A percentile compares a stretch with the other conserved stretches of the same genome.
phyloP scores from a whole-genome alignment of 148 eudicot genomes.

The Hydrangea macrophylla region DNA sequence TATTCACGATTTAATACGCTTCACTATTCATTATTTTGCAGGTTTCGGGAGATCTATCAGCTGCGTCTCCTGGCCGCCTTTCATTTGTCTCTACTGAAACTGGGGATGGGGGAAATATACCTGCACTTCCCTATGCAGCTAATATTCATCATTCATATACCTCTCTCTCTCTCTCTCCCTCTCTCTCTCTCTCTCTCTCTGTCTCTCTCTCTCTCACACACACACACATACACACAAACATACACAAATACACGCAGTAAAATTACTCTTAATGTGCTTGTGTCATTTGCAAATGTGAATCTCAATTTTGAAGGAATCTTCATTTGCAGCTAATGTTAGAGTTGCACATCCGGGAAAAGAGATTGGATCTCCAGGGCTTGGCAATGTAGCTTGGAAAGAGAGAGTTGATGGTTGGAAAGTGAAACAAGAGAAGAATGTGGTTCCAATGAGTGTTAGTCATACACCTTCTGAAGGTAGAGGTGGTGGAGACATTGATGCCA shows the following conservation, averaged over 20 bases:
- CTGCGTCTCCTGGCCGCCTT: conserved; percentile 38
- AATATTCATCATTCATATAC: no score
- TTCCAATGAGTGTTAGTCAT: conserved; percentile 43
- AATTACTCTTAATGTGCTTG: neutral
- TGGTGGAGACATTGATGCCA: conserved; percentile 41
- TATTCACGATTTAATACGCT: no score
- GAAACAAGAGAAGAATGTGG: conserved; percentile 41
- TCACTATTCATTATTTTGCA: no score
- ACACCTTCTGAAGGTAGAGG: conserved; percentile 53
- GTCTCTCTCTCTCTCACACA: neutral
- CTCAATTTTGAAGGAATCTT: neutral
- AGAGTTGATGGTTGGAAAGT: conserved; percentile 48
- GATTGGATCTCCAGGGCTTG: conserved; percentile 45
- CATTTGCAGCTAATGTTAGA: conserved; percentile 38
- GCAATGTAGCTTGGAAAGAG: conserved; percentile 53
- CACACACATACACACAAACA: no score
- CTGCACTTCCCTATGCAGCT: neutral
- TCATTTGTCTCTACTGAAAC: conserved; percentile 39
- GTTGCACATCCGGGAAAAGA: conserved; percentile 48
- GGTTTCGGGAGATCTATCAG: conserved; percentile 46
- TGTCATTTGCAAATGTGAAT: neutral
- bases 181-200: neutral
- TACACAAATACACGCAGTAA: no score
- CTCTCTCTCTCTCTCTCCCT: no score
- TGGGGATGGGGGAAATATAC: conserved; percentile 34